Evolutionary conservation across 2,329 filamentous ascomycete genomes (phyloP).

Genomic region (Fusarium foetens): DNA sequence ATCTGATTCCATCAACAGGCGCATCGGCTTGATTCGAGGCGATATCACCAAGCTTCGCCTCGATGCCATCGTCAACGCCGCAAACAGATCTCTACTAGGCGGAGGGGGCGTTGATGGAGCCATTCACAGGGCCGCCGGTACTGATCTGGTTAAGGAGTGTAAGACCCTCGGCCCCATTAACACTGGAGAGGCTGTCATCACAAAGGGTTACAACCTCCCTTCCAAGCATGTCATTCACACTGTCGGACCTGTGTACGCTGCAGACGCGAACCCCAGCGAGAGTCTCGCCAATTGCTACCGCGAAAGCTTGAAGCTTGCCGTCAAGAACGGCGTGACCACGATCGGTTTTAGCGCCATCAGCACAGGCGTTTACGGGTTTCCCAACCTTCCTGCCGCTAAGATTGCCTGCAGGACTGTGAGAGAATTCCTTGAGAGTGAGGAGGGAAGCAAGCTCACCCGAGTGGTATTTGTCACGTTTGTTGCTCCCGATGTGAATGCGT

Average conservation of each 20-base stretch:
- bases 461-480: conserved; percentile 90
- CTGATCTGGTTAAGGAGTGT: conserved; percentile 75
- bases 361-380: conserved; percentile 92
- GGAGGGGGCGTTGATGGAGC: conserved; percentile 93
- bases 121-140: conserved; percentile 86
- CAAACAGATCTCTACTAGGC: conserved; percentile 80
- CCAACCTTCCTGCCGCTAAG: conserved; percentile 75
- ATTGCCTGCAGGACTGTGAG: conserved; percentile 72
- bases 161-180: conserved; percentile 74
- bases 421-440: conserved; percentile 61
- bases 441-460: conserved; percentile 67
- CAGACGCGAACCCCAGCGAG: conserved; percentile 53
- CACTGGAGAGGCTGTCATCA: conserved; percentile 86
- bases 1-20: conserved; percentile 72
- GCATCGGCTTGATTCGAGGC: conserved; percentile 74
- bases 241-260: conserved; percentile 82
- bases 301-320: conserved; percentile 77
- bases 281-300: conserved; percentile 73
- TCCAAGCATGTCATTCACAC: conserved; percentile 86
- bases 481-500: conserved; percentile 79
- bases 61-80: conserved; percentile 92
- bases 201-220: conserved; percentile 78
- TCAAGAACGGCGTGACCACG: conserved; percentile 70
- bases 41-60: conserved; percentile 85
- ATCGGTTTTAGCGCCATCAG: conserved; percentile 88